Evolutionary conservation across 2,329 filamentous ascomycete genomes (phyloP), one percentile per base, ranked within the genome.

Genomic region (Neonectria ditissima): DNA sequence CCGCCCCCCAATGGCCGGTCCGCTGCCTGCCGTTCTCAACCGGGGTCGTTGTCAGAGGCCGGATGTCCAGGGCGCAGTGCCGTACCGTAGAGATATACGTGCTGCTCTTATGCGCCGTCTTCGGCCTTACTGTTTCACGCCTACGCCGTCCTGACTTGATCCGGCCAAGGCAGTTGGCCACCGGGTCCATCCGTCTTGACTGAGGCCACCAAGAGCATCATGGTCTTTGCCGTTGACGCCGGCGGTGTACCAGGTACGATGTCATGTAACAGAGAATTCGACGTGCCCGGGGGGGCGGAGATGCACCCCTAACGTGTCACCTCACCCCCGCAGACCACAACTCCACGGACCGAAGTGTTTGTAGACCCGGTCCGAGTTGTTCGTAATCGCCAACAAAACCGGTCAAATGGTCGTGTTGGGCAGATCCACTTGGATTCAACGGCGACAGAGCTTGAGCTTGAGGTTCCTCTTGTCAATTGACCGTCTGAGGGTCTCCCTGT

Each of bases 191-290:
- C 20, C 20, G 13, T 41, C 32, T 48, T 5, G 44, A 20, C 43
- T 39, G 16, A 26, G 30, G 32, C 22, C 32, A 3, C n/a, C 13
- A 37, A 39, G 30, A n/a, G 6, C 26, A 2, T 44, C 34, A 26
- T 26, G 24, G 24, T 53, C n/a, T n/a, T n/a, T 39, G 30, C 30
- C 53, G 24, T 39, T 47, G n/a, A 56, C 16, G 53, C 41, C 48
- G 60, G 60, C 60, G 54, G 60, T 62, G 59, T 58, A 53, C 37
- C 16, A 34, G 24, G 26, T 13, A 47, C 30, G 8, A 32, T 32
- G 30, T 13, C 4, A 41, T 8, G 34, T 11, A 41, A 20, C 37
- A 41, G 14, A 30, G 14, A 53, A 20, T 39, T 34, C 24, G 50
- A 55, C 37, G 18, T 43, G 20, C 14, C 59, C 26, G 47, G 34